These are phyloP conservation scores for Globisporangium barbulae DNA, from an alignment of 352 stramenopile genomes.

Conservation along the genomic window DNA sequence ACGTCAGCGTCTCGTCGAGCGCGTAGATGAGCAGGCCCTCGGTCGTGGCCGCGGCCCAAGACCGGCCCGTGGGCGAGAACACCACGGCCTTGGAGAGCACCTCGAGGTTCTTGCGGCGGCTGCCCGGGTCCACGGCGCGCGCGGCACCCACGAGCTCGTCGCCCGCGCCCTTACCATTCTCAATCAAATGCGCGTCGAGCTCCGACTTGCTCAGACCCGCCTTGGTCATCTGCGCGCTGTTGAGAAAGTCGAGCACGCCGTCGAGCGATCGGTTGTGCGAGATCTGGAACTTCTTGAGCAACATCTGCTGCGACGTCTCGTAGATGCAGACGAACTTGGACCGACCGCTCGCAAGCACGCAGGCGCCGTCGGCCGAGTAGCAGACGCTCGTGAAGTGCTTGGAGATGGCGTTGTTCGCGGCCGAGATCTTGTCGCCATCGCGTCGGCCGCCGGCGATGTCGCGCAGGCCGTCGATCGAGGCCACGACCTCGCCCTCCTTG, in stretches of 20 bases:
- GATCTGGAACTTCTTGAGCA: slow-evolving; percentile 99
- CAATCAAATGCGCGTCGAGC: slow-evolving; percentile 64
- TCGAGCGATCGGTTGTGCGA: slow-evolving; percentile 97
- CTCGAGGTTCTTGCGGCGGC: slow-evolving; percentile 80
- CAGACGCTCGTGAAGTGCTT: slow-evolving; percentile 99
- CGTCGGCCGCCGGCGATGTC: slow-evolving; percentile 95
- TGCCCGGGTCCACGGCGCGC: slow-evolving; percentile 92
- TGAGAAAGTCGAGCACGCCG: slow-evolving; percentile 96
- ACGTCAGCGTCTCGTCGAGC: slow-evolving; percentile 95
- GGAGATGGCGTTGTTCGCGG: slow-evolving; percentile 88
- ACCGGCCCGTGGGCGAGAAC: slow-evolving; percentile 96
- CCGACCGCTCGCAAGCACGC: slow-evolving; percentile 95
- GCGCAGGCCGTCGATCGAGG: slow-evolving; percentile 94
- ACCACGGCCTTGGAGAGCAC: slow-evolving; percentile 90
- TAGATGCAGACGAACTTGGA: slow-evolving; percentile 99
- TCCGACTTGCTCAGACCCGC: slow-evolving; percentile 66
- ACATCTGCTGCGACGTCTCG: slow-evolving; percentile 90
- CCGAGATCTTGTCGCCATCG: slow-evolving; percentile 76
- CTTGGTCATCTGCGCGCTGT: slow-evolving; percentile 85
- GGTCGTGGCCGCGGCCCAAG: slow-evolving; percentile 96
- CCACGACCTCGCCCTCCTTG: slow-evolving; percentile 93
- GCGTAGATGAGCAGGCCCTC: slow-evolving; percentile 98
- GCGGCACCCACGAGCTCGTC: slow-evolving; percentile 74
- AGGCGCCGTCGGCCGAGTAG: slow-evolving; percentile 98
- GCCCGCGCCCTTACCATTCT: slow-evolving; percentile 25